Conservation (phyloP, 1,139 yeast genomes). For the Schwanniomyces etchellsii region DNA sequence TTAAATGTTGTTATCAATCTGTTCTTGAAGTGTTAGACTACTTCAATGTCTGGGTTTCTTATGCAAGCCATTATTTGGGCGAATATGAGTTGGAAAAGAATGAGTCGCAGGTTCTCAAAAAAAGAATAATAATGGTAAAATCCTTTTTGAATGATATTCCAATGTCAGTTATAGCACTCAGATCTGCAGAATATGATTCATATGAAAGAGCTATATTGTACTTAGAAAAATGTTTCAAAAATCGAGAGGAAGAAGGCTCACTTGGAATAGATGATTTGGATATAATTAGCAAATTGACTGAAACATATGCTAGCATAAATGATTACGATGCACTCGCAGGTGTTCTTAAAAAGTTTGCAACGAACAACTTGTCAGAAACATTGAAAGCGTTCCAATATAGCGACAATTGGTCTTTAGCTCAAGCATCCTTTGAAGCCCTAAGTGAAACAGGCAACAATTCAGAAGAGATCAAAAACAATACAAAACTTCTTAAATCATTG, state of each 20-base stretch:
- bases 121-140: constrained; percentile 34
- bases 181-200: constrained; percentile 80
- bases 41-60: constrained; percentile 67
- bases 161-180: constrained; percentile 62
- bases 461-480: constrained; percentile 23
- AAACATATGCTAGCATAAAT: constrained; percentile 79
- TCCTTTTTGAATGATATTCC: constrained; percentile 53
- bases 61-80: constrained; percentile 26
- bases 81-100: constrained; percentile 15
- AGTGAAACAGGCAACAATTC: constrained; percentile 36
- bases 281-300: constrained; percentile 54
- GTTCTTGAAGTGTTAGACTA: constrained; percentile 80
- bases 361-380: constrained; percentile 64
- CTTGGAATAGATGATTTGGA: constrained; percentile 26
- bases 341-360: constrained; percentile 66
- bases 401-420: constrained; percentile 84
- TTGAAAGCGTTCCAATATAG: constrained; percentile 77
- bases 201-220: constrained; percentile 88
- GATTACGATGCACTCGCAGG: constrained; percentile 93
- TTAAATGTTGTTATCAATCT: constrained; percentile 63
- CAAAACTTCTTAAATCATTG: constrained; percentile 33
- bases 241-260: constrained; percentile 28
- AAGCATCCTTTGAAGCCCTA: constrained; percentile 74
- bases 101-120: constrained; percentile 15
- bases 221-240: constrained; percentile 69